Base-by-base conservation (phyloP, 2,329 filamentous ascomycete genomes). In the Elsinoe arachidis region DNA sequence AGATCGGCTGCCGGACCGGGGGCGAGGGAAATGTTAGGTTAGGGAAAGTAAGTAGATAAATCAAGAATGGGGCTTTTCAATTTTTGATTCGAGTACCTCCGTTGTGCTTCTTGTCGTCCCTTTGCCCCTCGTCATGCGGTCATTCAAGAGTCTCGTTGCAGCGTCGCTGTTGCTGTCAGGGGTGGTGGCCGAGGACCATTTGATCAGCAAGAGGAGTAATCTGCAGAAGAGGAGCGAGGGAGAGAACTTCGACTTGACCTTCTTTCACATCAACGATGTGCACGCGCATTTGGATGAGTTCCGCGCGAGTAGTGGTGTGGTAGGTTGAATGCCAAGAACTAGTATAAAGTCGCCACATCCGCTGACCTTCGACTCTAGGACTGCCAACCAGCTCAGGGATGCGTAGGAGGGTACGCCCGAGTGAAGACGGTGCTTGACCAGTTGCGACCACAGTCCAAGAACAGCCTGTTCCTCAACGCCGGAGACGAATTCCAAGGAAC, bases 401-500 rank as follows among this genome's bases (percentile, higher is more conserved):
- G 39, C 21, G 53, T 43, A 15, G 38, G 53, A 15, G 39, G 53
- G 14, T 46, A 55, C 53, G 49, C 49, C 1, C 79, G 83, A 58
- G 79, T 86, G 67, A 84, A 84, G 73, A 76, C 77, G 17, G 76
- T 81, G 5, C 71, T 86, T 37, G 76, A 84, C 55, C 74, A 78
- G 63, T 76, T 81, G 23, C 77, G 82, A 30, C 76, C 79, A 4
- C 73, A 75, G 30, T 74, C 83, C 64, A 76, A 80, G n/a, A 80
- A 85, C 65, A 81, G 80, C 57, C 72, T 86, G 14, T 80, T 81
- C 71, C 72, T 86, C 46, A 84, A 86, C 57, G 80, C 79, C 1
- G 84, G 84, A n/a, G 84, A 86, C 63, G 84, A 86, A 66, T 86
- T 86, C 66, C 81, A 86, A 63, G 83, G 84, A 56, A 86, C 84